phyloP scores from a whole-genome alignment of 805 yeast species.

The Saccharomycopsis amapae region DNA sequence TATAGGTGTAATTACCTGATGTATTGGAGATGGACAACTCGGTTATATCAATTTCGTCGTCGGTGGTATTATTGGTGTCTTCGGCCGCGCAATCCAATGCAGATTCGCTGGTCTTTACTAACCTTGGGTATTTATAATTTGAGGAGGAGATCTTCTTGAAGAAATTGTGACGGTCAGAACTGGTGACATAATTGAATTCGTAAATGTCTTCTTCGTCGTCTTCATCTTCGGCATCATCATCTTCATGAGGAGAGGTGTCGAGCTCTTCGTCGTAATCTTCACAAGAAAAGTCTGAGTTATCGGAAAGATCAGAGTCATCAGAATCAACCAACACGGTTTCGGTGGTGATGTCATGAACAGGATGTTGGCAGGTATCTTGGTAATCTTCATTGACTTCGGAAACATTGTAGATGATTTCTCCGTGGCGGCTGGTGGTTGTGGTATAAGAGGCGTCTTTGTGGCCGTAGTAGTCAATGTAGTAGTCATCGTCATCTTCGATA shows the following conservation, averaged over 20 bases:
- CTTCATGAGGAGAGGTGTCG: constrained; percentile 21
- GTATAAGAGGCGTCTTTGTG: not conserved
- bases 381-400: constrained; percentile 9
- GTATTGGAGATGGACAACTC: not conserved
- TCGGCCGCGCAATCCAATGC: too few relatives aligned
- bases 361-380: constrained; percentile 2
- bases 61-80: not conserved
- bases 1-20: too few relatives aligned
- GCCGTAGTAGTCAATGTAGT: constrained; percentile 6
- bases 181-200: constrained; percentile 1
- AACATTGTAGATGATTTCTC: constrained; percentile 2
- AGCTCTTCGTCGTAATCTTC: constrained; percentile 9
- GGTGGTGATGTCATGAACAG: not conserved
- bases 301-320: constrained; percentile 1
- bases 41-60: constrained; percentile 5
- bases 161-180: too few relatives aligned
- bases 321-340: not conserved
- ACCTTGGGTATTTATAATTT: too few relatives aligned
- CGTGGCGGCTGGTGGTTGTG: too few relatives aligned
- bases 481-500: constrained; percentile 9
- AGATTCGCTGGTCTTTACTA: too few relatives aligned
- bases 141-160: too few relatives aligned
- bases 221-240: constrained; percentile 8
- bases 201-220: constrained; percentile 8
- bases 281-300: not conserved